These are phyloP conservation scores for Agaricus subrufescens DNA, from an alignment of 768 basidiomycete species.

Conservation along the genomic window DNA sequence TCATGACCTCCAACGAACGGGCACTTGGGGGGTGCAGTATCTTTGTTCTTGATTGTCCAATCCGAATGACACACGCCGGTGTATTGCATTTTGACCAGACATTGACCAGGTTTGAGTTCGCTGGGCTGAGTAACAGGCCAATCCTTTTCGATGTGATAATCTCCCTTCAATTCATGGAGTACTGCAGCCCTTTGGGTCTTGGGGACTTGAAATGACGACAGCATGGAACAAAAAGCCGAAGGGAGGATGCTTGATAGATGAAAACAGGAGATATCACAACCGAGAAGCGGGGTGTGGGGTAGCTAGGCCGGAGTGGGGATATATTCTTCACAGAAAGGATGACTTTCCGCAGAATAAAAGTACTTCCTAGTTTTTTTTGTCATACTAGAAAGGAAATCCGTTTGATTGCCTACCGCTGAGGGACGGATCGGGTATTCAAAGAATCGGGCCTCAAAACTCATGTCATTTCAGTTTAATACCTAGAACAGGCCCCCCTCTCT, in stretches of 20 bases:
- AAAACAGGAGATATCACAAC: no score
- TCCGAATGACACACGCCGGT: constrained; percentile 86
- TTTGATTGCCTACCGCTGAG: no score
- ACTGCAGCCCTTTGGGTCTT: constrained; percentile 40
- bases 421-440: no score
- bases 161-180: constrained; percentile 25
- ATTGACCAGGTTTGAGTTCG: constrained; percentile 63
- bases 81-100: constrained; percentile 69
- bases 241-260: neutral
- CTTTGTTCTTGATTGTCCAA: constrained; percentile 65
- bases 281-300: no score
- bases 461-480: no score
- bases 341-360: no score
- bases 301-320: no score
- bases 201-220: constrained; percentile 24
- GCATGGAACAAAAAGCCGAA: neutral
- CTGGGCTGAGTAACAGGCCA: constrained; percentile 50
- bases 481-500: no score
- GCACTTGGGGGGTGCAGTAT: constrained; percentile 63
- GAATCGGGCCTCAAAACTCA: no score
- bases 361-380: no score
- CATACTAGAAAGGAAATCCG: no score
- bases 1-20: constrained; percentile 83
- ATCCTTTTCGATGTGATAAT: constrained; percentile 35
- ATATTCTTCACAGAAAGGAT: no score